Evolutionary conservation across 306 rosid species (phyloP).

Genomic region (Trifolium dubium): DNA sequence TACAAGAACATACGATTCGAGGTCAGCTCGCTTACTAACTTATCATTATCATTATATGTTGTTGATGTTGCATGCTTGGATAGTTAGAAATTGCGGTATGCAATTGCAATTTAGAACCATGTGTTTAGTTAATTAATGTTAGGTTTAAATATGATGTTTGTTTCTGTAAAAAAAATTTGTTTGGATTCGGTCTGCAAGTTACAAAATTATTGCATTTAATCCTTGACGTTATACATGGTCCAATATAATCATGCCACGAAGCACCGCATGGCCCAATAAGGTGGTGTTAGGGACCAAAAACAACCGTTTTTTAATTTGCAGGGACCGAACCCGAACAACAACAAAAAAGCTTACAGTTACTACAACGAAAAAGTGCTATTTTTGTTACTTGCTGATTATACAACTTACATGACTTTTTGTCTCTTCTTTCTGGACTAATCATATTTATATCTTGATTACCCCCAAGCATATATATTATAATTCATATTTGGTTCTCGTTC

Average conservation of each 20-base stretch:
- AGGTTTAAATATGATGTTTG: background rate
- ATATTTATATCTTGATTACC: background rate
- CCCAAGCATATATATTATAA: background rate
- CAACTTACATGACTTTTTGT: no score
- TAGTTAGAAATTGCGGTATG: background rate
- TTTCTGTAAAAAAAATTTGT: no score
- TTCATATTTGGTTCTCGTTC: background rate
- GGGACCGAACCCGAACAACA: no score
- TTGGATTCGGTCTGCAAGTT: no score
- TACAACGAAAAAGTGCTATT: no score
- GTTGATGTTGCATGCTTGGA: constrained; percentile 16
- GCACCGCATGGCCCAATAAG: no score
- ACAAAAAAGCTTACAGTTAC: no score
- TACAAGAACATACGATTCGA: constrained; percentile 95
- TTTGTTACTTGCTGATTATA: background rate
- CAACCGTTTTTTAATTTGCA: no score
- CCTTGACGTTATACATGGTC: no score
- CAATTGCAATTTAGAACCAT: background rate
- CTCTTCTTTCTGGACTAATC: background rate
- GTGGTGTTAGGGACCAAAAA: no score
- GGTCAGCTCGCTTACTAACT: constrained; percentile 45
- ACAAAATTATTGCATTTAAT: no score
- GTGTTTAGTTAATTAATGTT: background rate
- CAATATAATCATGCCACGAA: no score
- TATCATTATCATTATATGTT: background rate